These are phyloP conservation scores for Dictyostelium intermedium DNA, from an alignment of 78 protist species.

Conservation along the genomic window DNA sequence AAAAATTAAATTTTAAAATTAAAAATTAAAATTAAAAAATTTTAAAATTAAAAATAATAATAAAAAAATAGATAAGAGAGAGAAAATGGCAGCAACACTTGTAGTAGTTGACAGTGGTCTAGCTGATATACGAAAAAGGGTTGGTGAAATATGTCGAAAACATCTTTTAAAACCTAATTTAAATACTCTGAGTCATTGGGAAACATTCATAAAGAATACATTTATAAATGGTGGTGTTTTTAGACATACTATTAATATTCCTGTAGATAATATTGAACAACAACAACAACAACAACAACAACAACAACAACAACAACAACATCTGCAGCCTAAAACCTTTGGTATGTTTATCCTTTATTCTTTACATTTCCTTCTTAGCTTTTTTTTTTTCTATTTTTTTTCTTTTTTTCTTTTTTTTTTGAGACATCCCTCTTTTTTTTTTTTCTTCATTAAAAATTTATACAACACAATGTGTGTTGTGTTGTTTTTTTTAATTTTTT, in stretches of 20 bases:
- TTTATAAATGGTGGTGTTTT: slow-evolving; percentile 55
- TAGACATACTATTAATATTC: slow-evolving; percentile 29
- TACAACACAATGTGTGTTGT: background rate
- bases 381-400: too few relatives aligned
- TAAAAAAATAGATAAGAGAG: background rate
- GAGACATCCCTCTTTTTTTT: background rate
- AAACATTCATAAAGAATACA: background rate
- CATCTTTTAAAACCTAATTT: slow-evolving; percentile 2
- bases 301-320: background rate
- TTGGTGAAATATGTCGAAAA: background rate
- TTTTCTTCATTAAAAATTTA: background rate
- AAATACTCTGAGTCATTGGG: slow-evolving; percentile 18
- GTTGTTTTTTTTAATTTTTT: background rate
- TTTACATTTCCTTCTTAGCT: too few relatives aligned
- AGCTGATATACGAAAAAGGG: background rate
- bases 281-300: background rate
- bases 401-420: background rate
- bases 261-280: background rate
- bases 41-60: background rate
- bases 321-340: background rate
- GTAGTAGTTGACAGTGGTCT: background rate
- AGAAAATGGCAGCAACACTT: background rate
- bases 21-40: background rate
- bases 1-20: background rate
- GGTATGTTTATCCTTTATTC: background rate